phyloP scores from a whole-genome alignment of 2,329 filamentous ascomycete genomes.

The Colletotrichum spaethianum region DNA sequence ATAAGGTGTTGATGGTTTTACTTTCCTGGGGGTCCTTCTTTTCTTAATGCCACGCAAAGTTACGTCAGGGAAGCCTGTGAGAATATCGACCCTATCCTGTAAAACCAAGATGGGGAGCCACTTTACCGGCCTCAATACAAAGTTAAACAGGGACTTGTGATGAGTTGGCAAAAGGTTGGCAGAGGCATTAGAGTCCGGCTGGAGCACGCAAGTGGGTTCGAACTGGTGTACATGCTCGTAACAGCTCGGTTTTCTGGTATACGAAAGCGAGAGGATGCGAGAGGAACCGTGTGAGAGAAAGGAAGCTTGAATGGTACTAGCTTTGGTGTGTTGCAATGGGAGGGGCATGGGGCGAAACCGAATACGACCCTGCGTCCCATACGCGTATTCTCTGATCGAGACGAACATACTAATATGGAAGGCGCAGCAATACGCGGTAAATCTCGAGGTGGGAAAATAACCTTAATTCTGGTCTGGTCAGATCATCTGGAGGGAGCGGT shows the following conservation, averaged over 20 bases:
- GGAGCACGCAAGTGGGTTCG: neutral
- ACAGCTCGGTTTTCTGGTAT: slow-evolving; percentile 3
- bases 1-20: too few species aligned
- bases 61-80: neutral
- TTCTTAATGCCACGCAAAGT: neutral
- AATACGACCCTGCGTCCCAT: neutral
- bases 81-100: neutral
- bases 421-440: neutral
- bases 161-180: neutral
- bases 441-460: neutral
- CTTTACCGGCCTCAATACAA: neutral
- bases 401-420: neutral
- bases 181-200: too few species aligned
- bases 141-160: neutral
- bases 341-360: neutral
- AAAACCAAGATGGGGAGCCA: neutral
- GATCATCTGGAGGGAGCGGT: neutral
- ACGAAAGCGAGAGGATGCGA: slow-evolving; percentile 27
- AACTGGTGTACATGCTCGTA: neutral
- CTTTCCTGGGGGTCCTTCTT: neutral
- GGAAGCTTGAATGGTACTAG: neutral
- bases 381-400: neutral
- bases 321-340: neutral
- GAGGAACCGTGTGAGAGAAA: slow-evolving; percentile 1
- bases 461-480: neutral